A percentile compares a stretch with the other conserved stretches of the same genome.
Conservation (phyloP, 768 basidiomycete genomes). For the Hygrophoropsis aurantiaca region DNA sequence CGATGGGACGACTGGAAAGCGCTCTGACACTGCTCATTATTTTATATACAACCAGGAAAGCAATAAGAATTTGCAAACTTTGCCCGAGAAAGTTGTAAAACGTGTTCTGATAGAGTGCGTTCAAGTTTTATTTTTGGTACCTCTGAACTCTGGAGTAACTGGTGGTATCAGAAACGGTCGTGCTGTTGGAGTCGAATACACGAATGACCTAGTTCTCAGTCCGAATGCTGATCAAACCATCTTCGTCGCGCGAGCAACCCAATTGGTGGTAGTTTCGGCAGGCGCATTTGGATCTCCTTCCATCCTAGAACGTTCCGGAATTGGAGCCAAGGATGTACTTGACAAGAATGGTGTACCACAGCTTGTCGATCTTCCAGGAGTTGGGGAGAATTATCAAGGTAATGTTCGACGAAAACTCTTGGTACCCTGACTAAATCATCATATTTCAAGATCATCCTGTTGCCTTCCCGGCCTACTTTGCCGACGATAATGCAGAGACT, state of each 20-base stretch:
- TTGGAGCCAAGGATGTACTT: constrained; percentile 55
- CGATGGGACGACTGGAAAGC: constrained; percentile 46
- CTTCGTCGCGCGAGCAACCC: constrained; percentile 35
- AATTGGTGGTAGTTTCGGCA: constrained; percentile 48
- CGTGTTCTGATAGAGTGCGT: constrained; percentile 51
- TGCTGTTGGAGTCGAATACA: constrained; percentile 52
- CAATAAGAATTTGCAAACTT: constrained; percentile 43
- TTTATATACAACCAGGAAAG: constrained; percentile 49
- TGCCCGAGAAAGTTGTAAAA: constrained; percentile 42
- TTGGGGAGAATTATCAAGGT: constrained; percentile 70
- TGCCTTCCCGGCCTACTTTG: constrained; percentile 33
- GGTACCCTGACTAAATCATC: background rate
- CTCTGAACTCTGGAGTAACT: background rate
- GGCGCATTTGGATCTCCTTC: constrained; percentile 58
- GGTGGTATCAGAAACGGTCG: constrained; percentile 22
- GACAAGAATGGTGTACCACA: constrained; percentile 45
- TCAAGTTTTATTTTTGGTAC: background rate
- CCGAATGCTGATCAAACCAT: constrained; percentile 21
- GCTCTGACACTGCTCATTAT: constrained; percentile 56
- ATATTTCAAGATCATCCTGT: constrained; percentile 29
- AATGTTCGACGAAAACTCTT: background rate
- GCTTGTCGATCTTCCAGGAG: constrained; percentile 67
- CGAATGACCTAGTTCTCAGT: constrained; percentile 27
- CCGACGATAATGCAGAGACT: constrained; percentile 46
- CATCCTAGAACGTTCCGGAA: constrained; percentile 64